Base-by-base conservation (phyloP, 2,329 filamentous ascomycete species). In the Trichoderma aggressivum region DNA sequence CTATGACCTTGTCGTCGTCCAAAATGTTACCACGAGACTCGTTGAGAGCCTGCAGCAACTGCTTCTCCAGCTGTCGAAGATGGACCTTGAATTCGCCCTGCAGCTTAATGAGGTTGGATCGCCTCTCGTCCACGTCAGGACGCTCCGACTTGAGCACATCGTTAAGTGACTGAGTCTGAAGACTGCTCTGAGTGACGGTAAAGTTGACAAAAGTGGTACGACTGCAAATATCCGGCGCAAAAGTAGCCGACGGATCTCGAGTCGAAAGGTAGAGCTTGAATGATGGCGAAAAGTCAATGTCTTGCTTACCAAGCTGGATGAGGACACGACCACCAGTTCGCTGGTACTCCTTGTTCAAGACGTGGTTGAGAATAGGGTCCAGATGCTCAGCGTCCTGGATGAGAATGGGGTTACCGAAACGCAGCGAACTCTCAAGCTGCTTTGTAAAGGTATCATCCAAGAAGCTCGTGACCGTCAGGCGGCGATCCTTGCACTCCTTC, bases 51-150 rank as follows among this genome's bases (percentile, higher is more conserved):
- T 98, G 94, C 61, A 99, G 85, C 65, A 99, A 87, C 71, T 93
- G 91, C 83, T 97, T 98, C 85, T 99, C 97, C 32, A 99, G 88
- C 81, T 97, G 93, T 74, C 96, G 92, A 56, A 99, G 89, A 82
- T 98, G 95, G n/a, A 98, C 91, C 84, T 97, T 98, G 87, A 99
- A 99, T 82, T 99, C 97, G 78, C 96, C 96, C 84, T 99, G 96
- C 77, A 98, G 89, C 84, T 99, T 99, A 87, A 98, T 97, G 75
- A 99, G 90, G 80, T 99, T 98, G 43, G 94, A 97, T 71, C 96
- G 90, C 74, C 96, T 90, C 85, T 98, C 94, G 79, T 99, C 96
- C 21, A 99, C 94, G 82, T 99, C 96, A 5, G 97, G 96, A 70
- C 97, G 90, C 85, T 99, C 96, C 16, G 94, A 97, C 82, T 98